Evolutionary conservation across 495 filamentous ascomycete species (phyloP), one percentile per base, ranked within the genome.

Genomic region (Aspergillus wentii): DNA sequence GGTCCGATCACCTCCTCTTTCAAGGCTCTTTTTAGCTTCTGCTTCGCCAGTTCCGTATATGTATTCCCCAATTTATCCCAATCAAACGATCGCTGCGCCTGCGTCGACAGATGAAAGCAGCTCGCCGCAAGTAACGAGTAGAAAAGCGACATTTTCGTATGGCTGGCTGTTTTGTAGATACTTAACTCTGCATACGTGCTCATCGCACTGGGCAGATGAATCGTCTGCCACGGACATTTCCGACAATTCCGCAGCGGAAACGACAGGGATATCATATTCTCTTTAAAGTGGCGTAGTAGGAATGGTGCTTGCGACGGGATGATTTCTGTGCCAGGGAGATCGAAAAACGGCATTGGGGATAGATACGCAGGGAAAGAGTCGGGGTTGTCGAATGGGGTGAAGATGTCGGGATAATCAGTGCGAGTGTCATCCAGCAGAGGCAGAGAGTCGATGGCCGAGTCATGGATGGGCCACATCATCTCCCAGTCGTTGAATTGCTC

Each of bases 181-280:
- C 20, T 5, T 2, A 48, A 22, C 9, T 48, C 38, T 6, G 44
- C 39, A 22, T 33, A 48, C 4, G 38, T 34, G 9, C 11, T 30
- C 38, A 20, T 38, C 0, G 44, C 39, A n/a, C 8, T 25, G 10
- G 44, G 44, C 8, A 48, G 33, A 22, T 48, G 37, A 4, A 42
- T 31, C 10, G 27, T 42, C 17, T 42, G 33, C 44, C 44, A 48
- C 1, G 44, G 44, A 23, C 38, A 48, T 17, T 31, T 27, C 13
- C 14, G 29, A n/a, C 13, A n/a, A 6, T 16, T 30, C 32, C 19
- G 30, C 3, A 46, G 18, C 8, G 38, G 26, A 6, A 30, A 36
- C 6, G 32, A 36, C 2, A 35, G 23, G 6, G 36, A 35, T n/a
- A 32, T 4, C 23, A 16, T 15, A 21, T 34, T 21, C 10, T 33